Evolutionary conservation across 306 rosid genomes (phyloP).

Genomic region (peach (Prunus persica)): DNA sequence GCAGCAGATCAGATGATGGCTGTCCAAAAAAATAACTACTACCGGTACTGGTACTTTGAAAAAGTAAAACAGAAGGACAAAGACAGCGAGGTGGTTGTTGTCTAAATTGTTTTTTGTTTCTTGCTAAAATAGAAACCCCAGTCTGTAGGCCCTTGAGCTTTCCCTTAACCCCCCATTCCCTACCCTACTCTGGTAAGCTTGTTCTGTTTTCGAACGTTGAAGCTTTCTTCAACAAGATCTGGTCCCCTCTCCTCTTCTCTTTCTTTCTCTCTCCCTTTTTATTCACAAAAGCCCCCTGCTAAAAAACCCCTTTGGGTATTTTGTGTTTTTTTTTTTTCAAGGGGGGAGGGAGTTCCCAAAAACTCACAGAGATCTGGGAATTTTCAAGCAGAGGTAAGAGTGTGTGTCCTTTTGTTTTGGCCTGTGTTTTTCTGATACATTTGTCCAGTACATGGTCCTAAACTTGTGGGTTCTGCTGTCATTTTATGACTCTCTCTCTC

Average conservation of each 20-base stretch:
- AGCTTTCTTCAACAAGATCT: conserved; percentile 33
- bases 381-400: conserved; percentile 39
- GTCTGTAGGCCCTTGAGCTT: conserved; percentile 8
- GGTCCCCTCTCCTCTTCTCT: conserved; percentile 26
- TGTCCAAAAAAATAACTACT: conserved; percentile 14
- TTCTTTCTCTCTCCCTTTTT: conserved; percentile 21
- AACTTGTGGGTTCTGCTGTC: background rate
- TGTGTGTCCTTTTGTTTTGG: conserved; percentile 13
- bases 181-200: background rate
- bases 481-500: background rate
- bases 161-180: background rate
- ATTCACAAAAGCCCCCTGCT: conserved; percentile 22
- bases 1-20: background rate
- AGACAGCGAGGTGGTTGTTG: conserved; percentile 22
- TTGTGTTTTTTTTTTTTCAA: background rate
- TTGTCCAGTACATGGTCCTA: background rate
- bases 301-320: conserved; percentile 5
- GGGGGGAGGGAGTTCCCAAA: conserved; percentile 14
- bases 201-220: conserved; percentile 11
- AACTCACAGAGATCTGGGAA: conserved; percentile 29
- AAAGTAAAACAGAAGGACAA: conserved; percentile 17
- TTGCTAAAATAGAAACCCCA: conserved; percentile 20
- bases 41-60: background rate
- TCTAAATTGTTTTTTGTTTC: background rate
- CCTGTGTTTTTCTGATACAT: background rate